Conservation (phyloP, 345 rosid species). For the Isatis tinctoria region DNA sequence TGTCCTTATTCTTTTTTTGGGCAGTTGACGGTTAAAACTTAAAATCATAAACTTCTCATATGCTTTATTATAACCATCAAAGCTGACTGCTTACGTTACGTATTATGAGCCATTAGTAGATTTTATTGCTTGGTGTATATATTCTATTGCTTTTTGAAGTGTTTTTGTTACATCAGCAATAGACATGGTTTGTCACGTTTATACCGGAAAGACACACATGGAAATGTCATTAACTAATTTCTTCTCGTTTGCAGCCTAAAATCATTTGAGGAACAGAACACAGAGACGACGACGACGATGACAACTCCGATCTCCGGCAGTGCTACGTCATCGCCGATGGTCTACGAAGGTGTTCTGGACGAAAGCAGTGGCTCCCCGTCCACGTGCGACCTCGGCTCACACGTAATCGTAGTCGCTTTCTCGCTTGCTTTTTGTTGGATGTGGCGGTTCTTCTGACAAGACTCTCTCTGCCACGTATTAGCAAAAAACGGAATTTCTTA, state of each 20-base stretch:
- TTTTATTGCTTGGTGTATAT: neutral
- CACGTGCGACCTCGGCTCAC: constrained; percentile 11
- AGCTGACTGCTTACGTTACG: neutral
- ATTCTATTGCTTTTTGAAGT: neutral
- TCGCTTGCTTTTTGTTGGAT: constrained; percentile 33
- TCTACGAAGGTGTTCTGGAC: constrained; percentile 53
- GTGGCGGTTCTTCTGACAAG: constrained; percentile 30
- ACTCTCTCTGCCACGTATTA: too few relatives aligned
- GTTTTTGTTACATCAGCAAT: neutral
- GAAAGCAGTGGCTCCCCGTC: constrained; percentile 38
- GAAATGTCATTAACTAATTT: neutral
- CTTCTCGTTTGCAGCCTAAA: constrained; percentile 47
- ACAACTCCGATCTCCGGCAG: neutral
- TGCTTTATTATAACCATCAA: too few relatives aligned
- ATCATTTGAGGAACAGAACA: constrained; percentile 39
- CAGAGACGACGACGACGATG: neutral
- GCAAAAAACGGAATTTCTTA: too few relatives aligned
- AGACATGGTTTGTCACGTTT: neutral
- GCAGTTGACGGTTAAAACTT: too few relatives aligned
- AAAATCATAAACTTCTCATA: neutral
- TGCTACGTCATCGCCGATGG: constrained; percentile 37
- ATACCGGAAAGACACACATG: neutral
- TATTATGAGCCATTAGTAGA: neutral
- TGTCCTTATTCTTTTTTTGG: too few relatives aligned
- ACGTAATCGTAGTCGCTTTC: neutral